Base-by-base conservation (phyloP, 2,329 filamentous ascomycete species). In the Trichoderma asperellum region DNA sequence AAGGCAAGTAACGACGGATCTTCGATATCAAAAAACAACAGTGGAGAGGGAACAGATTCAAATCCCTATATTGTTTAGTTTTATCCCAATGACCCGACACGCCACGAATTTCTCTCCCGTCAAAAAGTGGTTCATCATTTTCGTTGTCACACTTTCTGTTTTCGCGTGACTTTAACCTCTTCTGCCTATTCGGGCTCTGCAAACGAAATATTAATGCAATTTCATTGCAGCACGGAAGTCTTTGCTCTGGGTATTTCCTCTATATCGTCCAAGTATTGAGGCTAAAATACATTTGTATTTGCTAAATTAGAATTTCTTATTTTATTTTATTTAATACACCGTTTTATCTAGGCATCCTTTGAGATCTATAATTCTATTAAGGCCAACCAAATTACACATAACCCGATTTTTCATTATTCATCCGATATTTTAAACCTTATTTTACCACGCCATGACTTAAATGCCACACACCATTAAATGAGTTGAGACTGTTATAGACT, bases 131-230 rank as follows among this genome's bases (percentile, higher is more conserved):
- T 37, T 56, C 12, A 40, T 55, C 18, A 56, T 40, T 7, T 32
- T 55, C 10, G n/a, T 43, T 24, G 49, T 56, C 2, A 40, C 49
- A 1, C 5, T 29, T 4, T 64, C 49, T 10, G 49, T 43, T 5
- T 63, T 63, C 18, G 60, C 6, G 34, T 55, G 6, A 63, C 60
- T 5, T 34, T 63, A 2, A 63, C 60, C 1, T 55, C 60, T 18
- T 55, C 60, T 16, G 60, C 60, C 29, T 64, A 64, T 16, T 64
- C 61, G 2, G 49, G 61, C n/a, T 64, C 34, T 27, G 34, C 32
- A 10, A 29, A 64, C 34, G 49, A 64, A 29, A 40, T 64, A 24
- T 5, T 55, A 1, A 8, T 6, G 3, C 10, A 64, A 29, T 32
- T 64, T 2, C 61, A 40, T 29, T 55, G 34, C 24, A 64, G 21